A percentile compares a stretch with the other conserved stretches of the same genome.
Conservation (phyloP, 2,329 filamentous ascomycete species). For the Decorospora gaudefroyi region DNA sequence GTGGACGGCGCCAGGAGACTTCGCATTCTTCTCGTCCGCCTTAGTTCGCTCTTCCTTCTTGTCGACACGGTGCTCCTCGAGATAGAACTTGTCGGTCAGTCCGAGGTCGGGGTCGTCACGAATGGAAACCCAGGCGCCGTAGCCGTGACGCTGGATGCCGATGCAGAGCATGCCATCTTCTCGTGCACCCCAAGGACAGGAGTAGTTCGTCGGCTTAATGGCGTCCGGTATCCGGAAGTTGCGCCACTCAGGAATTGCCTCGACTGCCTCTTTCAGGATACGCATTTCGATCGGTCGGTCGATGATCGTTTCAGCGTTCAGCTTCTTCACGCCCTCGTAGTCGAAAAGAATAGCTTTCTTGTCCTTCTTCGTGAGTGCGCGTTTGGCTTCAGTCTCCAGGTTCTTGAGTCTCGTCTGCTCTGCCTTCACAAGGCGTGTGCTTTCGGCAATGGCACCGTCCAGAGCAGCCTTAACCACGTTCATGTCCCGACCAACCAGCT, state of each 20-base stretch:
- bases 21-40: conserved; percentile 70
- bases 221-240: conserved; percentile 89
- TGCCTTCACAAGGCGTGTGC: conserved; percentile 71
- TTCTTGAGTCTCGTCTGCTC: conserved; percentile 67
- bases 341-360: conserved; percentile 96
- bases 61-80: conserved; percentile 97
- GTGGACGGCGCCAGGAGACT: conserved; percentile 96
- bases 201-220: conserved; percentile 88
- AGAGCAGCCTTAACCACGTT: conserved; percentile 78
- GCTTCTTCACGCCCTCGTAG: conserved; percentile 87
- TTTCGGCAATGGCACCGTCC: conserved; percentile 75
- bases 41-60: conserved; percentile 92
- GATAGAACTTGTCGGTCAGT: conserved; percentile 87
- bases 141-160: conserved; percentile 90
- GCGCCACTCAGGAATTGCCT: conserved; percentile 66
- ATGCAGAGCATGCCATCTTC: conserved; percentile 98
- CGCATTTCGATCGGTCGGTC: conserved; percentile 89
- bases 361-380: conserved; percentile 91
- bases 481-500: conserved; percentile 78
- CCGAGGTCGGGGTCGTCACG: conserved; percentile 87
- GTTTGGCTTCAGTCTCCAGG: conserved; percentile 72
- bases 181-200: conserved; percentile 85
- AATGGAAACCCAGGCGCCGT: conserved; percentile 93
- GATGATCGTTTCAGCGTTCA: conserved; percentile 93
- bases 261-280: conserved; percentile 76